A percentile compares a stretch with the other conserved stretches of the same genome.
Conservation (phyloP, 1,284 basidiomycete genomes). For the Neotropicomus parvogracilis region DNA sequence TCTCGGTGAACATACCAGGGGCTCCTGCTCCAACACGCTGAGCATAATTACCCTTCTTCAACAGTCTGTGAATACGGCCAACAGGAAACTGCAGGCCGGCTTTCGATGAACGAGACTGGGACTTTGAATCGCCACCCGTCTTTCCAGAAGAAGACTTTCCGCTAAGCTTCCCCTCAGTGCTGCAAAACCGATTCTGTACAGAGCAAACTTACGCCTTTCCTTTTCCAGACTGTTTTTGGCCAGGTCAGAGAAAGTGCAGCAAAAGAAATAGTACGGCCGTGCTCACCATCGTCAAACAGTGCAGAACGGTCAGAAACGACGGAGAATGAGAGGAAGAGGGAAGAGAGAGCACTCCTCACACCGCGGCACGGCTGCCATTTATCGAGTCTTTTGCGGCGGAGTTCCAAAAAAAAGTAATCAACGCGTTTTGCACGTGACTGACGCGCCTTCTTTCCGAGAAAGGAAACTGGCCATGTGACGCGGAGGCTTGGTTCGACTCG, state of each 20-base stretch:
- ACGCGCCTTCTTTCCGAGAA: conserved; percentile 26
- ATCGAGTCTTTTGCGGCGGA: conserved; percentile 31
- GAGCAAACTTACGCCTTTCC: conserved; percentile 45
- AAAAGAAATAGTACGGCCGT: neutral
- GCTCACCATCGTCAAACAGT: conserved; percentile 25
- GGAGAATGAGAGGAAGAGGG: conserved; percentile 12
- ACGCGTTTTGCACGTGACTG: conserved; percentile 35
- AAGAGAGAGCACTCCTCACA: conserved; percentile 1
- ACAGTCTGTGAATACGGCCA: conserved; percentile 81
- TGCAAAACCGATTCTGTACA: neutral
- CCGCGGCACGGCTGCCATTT: conserved; percentile 31
- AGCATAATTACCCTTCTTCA: conserved; percentile 80
- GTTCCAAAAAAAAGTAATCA: conserved; percentile 31
- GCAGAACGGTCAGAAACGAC: neutral
- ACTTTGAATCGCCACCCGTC: conserved; percentile 48
- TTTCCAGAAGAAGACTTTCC: conserved; percentile 58
- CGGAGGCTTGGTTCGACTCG: conserved; percentile 16
- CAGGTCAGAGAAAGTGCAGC: neutral
- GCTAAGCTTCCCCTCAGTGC: conserved; percentile 29
- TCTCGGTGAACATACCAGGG: conserved; percentile 51
- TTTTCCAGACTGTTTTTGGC: conserved; percentile 45
- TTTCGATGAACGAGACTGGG: conserved; percentile 71
- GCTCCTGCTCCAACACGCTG: conserved; percentile 69
- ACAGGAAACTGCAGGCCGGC: conserved; percentile 84
- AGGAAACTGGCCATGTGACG: conserved; percentile 15